phyloP scores from a whole-genome alignment of 768 basidiomycete genomes.

The Panaeolus cyanescens region DNA sequence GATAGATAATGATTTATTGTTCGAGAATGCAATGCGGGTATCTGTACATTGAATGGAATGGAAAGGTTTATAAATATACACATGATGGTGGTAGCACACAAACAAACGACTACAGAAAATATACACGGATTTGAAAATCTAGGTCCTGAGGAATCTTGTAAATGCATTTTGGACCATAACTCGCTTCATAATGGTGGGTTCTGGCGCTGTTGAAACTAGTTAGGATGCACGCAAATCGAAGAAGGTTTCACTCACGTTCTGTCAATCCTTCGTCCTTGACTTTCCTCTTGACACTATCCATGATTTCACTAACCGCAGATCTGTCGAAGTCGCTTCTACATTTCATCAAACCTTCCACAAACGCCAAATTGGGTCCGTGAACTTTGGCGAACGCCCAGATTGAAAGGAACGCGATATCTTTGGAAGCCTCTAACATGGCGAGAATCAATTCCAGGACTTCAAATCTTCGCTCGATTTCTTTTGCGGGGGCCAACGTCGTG shows the following conservation, averaged over 20 bases:
- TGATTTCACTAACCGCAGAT: conserved; percentile 84
- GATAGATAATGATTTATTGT: neutral
- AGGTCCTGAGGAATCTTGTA: conserved; percentile 71
- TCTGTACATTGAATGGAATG: conserved; percentile 5
- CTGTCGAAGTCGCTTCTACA: conserved; percentile 90
- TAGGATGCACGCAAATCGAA: no score
- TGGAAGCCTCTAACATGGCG: conserved; percentile 80
- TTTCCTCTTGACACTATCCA: conserved; percentile 92
- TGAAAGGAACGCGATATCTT: conserved; percentile 88
- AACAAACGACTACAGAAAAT: neutral
- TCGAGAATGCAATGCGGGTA: conserved; percentile 17
- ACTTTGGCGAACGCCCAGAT: conserved; percentile 94
- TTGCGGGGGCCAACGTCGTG: conserved; percentile 68
- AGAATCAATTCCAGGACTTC: conserved; percentile 86
- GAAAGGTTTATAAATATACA: conserved; percentile 2
- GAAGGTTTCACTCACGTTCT: conserved; percentile 63
- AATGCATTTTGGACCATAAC: conserved; percentile 75
- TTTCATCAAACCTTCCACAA: conserved; percentile 89
- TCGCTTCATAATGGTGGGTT: conserved; percentile 92
- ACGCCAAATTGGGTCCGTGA: conserved; percentile 90
- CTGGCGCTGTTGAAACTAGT: conserved; percentile 51
- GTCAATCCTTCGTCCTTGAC: conserved; percentile 85
- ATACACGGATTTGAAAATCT: conserved; percentile 11
- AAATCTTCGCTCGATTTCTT: conserved; percentile 82
- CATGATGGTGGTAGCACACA: neutral